phyloP scores from a whole-genome alignment of 495 filamentous ascomycete genomes.

The Sphaerosporella brunnea region DNA sequence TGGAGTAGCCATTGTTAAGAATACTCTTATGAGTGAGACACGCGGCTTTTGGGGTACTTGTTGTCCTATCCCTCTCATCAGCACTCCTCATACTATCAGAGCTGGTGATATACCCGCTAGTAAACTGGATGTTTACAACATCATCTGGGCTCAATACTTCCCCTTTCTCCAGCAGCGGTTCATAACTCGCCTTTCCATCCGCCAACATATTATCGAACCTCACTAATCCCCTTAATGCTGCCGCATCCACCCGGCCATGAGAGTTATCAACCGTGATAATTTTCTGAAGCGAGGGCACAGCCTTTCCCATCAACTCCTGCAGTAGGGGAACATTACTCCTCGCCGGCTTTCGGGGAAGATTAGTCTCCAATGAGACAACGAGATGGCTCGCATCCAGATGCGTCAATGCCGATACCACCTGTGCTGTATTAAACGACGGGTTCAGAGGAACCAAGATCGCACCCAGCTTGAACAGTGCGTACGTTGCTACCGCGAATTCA shows the following conservation, averaged over 20 bases:
- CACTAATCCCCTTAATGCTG: slow-evolving; percentile 27
- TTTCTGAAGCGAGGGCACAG: slow-evolving; percentile 48
- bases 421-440: slow-evolving; percentile 65
- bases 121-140: slow-evolving; percentile 91
- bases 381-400: slow-evolving; percentile 62
- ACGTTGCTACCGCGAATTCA: slow-evolving; percentile 66
- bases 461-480: slow-evolving; percentile 83
- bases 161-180: slow-evolving; percentile 6
- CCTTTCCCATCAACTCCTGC: slow-evolving; percentile 36
- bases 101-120: slow-evolving; percentile 38
- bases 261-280: slow-evolving; percentile 76
- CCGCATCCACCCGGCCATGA: slow-evolving; percentile 35
- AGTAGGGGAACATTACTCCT: slow-evolving; percentile 60
- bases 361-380: slow-evolving; percentile 70
- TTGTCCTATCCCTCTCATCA: slow-evolving; percentile 39
- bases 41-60: slow-evolving; percentile 74
- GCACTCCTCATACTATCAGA: background rate
- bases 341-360: slow-evolving; percentile 62
- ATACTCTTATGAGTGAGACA: slow-evolving; percentile 72
- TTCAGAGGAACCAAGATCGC: slow-evolving; percentile 83
- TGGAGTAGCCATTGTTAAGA: slow-evolving; percentile 73
- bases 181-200: slow-evolving; percentile 26
- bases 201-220: slow-evolving; percentile 39
- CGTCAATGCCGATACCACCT: slow-evolving; percentile 58
- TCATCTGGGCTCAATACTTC: slow-evolving; percentile 44